A percentile compares a stretch with the other conserved stretches of the same genome.
These are phyloP conservation scores for Basipetospora chlamydospora DNA, from an alignment of 2,329 filamentous ascomycete species.

Conservation along the genomic window DNA sequence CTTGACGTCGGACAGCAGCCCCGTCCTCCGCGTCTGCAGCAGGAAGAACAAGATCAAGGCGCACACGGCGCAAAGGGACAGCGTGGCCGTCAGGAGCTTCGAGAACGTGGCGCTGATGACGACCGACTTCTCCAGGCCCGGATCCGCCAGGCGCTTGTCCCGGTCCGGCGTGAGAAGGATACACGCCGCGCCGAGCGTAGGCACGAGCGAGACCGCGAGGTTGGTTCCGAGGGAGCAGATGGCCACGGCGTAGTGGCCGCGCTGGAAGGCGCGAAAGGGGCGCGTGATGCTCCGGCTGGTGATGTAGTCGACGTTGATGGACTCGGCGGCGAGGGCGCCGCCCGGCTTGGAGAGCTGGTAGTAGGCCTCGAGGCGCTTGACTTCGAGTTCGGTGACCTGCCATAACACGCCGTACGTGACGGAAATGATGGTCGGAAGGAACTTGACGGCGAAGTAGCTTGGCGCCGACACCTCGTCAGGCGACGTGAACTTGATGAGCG, in stretches of 20 bases:
- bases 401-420: slow-evolving; percentile 50
- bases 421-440: slow-evolving; percentile 44
- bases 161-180: slow-evolving; percentile 42
- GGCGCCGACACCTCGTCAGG: slow-evolving; percentile 34
- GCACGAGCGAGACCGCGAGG: slow-evolving; percentile 53
- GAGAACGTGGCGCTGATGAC: slow-evolving; percentile 44
- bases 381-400: slow-evolving; percentile 52
- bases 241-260: slow-evolving; percentile 53
- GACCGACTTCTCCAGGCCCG: slow-evolving; percentile 35
- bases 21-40: slow-evolving; percentile 47
- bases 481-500: slow-evolving; percentile 33
- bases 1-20: slow-evolving; percentile 52
- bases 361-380: slow-evolving; percentile 51
- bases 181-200: slow-evolving; percentile 51
- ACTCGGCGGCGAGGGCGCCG: slow-evolving; percentile 48
- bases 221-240: slow-evolving; percentile 50
- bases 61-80: slow-evolving; percentile 42
- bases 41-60: slow-evolving; percentile 45
- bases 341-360: slow-evolving; percentile 47
- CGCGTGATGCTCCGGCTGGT: slow-evolving; percentile 52
- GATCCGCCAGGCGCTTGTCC: slow-evolving; percentile 24
- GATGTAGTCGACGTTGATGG: slow-evolving; percentile 61
- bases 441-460: slow-evolving; percentile 48
- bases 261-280: slow-evolving; percentile 46
- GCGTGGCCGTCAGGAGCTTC: slow-evolving; percentile 39